Conservation (phyloP, 164 flowering plant species). For the Euptelea pleiosperma region DNA sequence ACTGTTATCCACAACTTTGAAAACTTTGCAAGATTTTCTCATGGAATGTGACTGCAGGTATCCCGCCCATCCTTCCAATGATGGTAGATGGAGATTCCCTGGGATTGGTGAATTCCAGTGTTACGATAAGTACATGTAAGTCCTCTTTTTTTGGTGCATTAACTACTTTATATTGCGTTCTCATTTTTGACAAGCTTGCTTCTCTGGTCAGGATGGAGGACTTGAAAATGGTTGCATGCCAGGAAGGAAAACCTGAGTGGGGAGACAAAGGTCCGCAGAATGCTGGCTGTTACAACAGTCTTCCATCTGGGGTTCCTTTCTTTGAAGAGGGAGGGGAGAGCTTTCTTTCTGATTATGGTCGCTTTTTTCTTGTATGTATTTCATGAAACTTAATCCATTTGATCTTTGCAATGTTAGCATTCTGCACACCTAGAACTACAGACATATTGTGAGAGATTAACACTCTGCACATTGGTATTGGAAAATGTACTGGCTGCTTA, state of each 20-base stretch:
- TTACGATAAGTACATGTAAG: conserved; percentile 60
- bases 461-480: too few relatives aligned
- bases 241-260: conserved; percentile 56
- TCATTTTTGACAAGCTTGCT: conserved; percentile 1
- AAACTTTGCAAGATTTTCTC: conserved; percentile 10
- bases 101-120: conserved; percentile 71
- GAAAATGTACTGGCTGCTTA: too few relatives aligned
- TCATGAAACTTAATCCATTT: background rate
- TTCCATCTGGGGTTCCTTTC: conserved; percentile 48
- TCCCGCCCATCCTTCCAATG: conserved; percentile 54
- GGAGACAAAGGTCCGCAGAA: conserved; percentile 51
- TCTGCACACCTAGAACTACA: background rate
- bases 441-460: too few relatives aligned
- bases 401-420: background rate
- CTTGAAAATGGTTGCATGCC: conserved; percentile 41
- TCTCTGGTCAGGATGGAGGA: conserved; percentile 42
- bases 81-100: conserved; percentile 59
- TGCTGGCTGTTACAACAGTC: conserved; percentile 52
- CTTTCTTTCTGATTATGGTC: conserved; percentile 57
- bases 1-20: background rate
- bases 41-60: conserved; percentile 34
- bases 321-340: conserved; percentile 49
- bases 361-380: conserved; percentile 50
- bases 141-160: conserved; percentile 8
- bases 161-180: background rate